A percentile compares a stretch with the other conserved stretches of the same genome.
These are phyloP conservation scores for Ceratobasidium sp. DNA, from an alignment of 1,284 basidiomycete species.

Conservation along the genomic window DNA sequence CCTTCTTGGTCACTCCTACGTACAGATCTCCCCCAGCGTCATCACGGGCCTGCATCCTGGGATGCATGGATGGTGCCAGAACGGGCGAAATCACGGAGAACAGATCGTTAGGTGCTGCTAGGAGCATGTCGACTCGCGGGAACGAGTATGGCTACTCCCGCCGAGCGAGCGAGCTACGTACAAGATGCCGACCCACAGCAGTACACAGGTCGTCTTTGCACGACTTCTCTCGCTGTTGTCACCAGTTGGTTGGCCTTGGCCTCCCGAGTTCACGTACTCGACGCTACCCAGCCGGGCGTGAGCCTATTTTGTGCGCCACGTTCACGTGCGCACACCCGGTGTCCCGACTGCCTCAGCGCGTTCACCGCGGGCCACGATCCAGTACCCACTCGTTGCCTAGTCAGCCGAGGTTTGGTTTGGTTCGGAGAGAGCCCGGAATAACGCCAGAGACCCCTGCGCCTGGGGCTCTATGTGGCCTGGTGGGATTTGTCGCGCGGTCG, in stretches of 20 bases:
- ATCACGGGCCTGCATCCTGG: conserved; percentile 28
- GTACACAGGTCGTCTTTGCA: conserved; percentile 21
- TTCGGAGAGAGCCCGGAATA: conserved; percentile 30
- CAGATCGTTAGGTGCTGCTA: conserved; percentile 15
- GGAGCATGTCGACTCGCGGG: conserved; percentile 37
- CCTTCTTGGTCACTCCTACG: conserved; percentile 15
- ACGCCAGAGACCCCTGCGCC: conserved; percentile 35
- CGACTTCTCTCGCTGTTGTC: conserved; percentile 20
- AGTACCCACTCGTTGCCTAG: conserved; percentile 26
- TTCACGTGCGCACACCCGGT: conserved; percentile 32
- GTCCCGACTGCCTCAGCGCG: conserved; percentile 34
- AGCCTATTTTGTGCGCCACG: conserved; percentile 32
- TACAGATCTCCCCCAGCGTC: conserved; percentile 37
- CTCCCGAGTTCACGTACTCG: conserved; percentile 32
- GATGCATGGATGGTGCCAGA: conserved; percentile 29
- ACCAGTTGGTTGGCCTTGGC: conserved; percentile 6
- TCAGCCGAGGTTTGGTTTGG: conserved; percentile 24
- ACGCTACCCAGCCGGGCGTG: conserved; percentile 34
- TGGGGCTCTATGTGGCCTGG: conserved; percentile 14
- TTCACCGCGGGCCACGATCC: conserved; percentile 35
- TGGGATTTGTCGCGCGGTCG: conserved; percentile 34
- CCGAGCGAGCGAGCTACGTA: conserved; percentile 35
- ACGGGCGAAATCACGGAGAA: conserved; percentile 22
- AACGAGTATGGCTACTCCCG: conserved; percentile 30
- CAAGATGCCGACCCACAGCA: conserved; percentile 7